Evolutionary conservation across 169 alveolate genomes (phyloP), one percentile per base, ranked within the genome.

Genomic region (Plasmodium inui): DNA sequence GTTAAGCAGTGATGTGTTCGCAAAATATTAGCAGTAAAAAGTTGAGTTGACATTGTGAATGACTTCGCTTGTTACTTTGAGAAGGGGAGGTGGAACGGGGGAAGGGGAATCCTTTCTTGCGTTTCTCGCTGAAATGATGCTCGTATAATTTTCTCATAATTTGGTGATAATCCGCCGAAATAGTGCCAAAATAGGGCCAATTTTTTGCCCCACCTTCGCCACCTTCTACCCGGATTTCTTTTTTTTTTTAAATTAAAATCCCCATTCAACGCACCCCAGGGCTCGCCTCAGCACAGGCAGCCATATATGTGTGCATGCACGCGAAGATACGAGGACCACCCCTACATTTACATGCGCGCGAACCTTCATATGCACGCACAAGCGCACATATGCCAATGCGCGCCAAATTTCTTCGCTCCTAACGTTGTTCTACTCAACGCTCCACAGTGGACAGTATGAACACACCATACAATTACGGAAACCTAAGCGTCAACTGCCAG

Each of bases 381-480:
- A 34, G 44, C 46, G 28, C 72, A 30, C 46, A 37, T 55, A 78
- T 55, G 37, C 46, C 28, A 28, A 57, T 82, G 61, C 22, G 61
- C 61, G 8, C 19, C 8, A 12, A 50, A 14, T 12, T 50, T 50
- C 14, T 50, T 50, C 22, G 19, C 22, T 22, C 61, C 61, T 74
- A 67, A n/a, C 17, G 76, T 12, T 67, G 37, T 67, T 67, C 76
- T 22, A 26, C 37, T 14, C 8, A 67, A 22, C 0, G 76, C 26
- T 12, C 76, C 5, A 7, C 37, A 67, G 76, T 67, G 41, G 72
- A 30, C 76, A 84, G 53, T 41, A 84, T 84, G 92, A 84, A 71
- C 57, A 71, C 70, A 32, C 79, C 22, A 37, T 71, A 30, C 61
- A 84, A 19, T 71, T 84, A n/a, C 57, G 78, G 55, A 41, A 70